phyloP scores from a whole-genome alignment of 1,139 yeast genomes.

The Candida sanyaensis region DNA sequence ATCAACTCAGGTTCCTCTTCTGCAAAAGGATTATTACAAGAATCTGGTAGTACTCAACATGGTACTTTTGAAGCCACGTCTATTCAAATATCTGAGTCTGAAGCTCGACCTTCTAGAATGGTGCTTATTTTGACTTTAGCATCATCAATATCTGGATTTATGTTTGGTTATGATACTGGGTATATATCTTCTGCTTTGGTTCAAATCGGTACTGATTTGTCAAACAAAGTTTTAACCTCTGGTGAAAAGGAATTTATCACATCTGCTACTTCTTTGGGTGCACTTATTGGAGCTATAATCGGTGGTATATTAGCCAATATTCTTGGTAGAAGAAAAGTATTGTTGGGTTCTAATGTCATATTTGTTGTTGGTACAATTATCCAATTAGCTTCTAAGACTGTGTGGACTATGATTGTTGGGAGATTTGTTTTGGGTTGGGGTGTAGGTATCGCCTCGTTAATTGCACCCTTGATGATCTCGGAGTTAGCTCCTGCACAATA shows the following conservation, averaged over 20 bases:
- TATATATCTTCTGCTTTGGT: slow-evolving; percentile 92
- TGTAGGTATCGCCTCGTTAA: slow-evolving; percentile 89
- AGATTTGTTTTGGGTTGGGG: slow-evolving; percentile 94
- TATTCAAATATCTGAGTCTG: slow-evolving; percentile 16
- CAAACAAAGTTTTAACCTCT: slow-evolving; percentile 51
- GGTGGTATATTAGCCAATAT: slow-evolving; percentile 83
- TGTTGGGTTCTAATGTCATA: slow-evolving; percentile 76
- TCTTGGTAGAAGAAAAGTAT: slow-evolving; percentile 78
- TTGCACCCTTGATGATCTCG: slow-evolving; percentile 86
- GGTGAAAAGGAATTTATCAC: slow-evolving; percentile 89
- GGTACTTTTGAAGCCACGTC: slow-evolving; percentile 7
- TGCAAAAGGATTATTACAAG: slow-evolving; percentile 11
- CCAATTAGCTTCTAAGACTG: slow-evolving; percentile 75
- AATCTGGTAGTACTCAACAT: not conserved
- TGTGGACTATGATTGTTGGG: slow-evolving; percentile 92
- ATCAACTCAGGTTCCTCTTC: slow-evolving; percentile 11
- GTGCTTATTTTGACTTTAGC: slow-evolving; percentile 72
- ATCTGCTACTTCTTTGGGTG: slow-evolving; percentile 94
- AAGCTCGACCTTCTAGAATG: slow-evolving; percentile 57
- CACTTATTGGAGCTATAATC: slow-evolving; percentile 70
- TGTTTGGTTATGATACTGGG: slow-evolving; percentile 97
- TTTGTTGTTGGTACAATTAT: slow-evolving; percentile 81
- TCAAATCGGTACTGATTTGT: slow-evolving; percentile 74
- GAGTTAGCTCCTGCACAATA: slow-evolving; percentile 92
- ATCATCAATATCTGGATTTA: slow-evolving; percentile 89